phyloP scores from a whole-genome alignment of 225 moss, liverwort and hornwort species.

The Anthoceros angustus region DNA sequence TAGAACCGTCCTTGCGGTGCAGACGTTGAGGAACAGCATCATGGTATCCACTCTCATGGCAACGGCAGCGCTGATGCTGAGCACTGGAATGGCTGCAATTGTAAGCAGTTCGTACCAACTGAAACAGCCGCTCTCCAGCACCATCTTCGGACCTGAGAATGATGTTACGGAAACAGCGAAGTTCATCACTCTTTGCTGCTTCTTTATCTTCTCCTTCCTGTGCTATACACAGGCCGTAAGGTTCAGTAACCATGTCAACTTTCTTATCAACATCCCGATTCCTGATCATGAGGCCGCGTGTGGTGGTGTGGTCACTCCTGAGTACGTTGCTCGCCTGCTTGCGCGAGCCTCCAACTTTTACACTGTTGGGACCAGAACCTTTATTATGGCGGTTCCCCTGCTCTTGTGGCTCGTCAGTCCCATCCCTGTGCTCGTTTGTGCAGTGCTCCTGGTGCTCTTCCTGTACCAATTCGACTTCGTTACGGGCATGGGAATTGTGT shows the following conservation, averaged over 20 bases:
- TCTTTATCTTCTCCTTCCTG: constrained; percentile 51
- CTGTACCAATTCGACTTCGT: constrained; percentile 20
- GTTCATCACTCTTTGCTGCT: constrained; percentile 37
- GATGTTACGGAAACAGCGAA: constrained; percentile 19
- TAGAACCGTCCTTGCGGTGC: constrained; percentile 64
- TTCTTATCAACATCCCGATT: constrained; percentile 63
- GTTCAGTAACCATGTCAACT: constrained; percentile 71
- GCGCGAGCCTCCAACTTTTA: constrained; percentile 32
- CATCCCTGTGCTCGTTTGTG: constrained; percentile 18
- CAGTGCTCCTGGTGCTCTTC: constrained; percentile 18
- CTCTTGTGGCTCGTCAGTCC: constrained; percentile 43
- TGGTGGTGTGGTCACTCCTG: constrained; percentile 4
- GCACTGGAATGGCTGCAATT: constrained; percentile 52
- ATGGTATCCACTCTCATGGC: constrained; percentile 84
- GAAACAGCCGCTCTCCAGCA: constrained; percentile 18
- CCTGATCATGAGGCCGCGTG: background rate
- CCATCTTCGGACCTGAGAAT: constrained; percentile 16
- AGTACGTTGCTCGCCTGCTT: constrained; percentile 32
- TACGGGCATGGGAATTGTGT: too few relatives aligned
- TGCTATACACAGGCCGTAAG: constrained; percentile 64
- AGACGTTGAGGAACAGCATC: constrained; percentile 73
- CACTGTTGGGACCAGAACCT: constrained; percentile 31
- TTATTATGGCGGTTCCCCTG: constrained; percentile 24
- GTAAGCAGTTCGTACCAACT: constrained; percentile 61
- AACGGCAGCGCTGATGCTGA: constrained; percentile 52